These are phyloP conservation scores for Ceratocystis eucalypticola DNA, from an alignment of 2,329 filamentous ascomycete genomes.

Conservation along the genomic window DNA sequence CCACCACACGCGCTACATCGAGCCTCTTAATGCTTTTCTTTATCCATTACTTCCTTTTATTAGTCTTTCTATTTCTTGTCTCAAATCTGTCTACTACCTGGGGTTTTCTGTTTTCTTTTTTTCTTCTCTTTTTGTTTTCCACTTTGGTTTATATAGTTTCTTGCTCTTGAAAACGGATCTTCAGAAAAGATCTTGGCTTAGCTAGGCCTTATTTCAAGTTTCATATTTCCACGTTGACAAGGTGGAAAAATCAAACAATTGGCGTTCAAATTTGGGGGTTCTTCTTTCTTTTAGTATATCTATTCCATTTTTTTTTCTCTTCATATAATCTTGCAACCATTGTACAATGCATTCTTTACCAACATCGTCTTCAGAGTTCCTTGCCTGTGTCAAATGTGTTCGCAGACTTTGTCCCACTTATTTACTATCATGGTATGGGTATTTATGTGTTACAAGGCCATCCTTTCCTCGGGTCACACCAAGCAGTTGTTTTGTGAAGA, in stretches of 20 bases:
- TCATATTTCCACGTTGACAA: constrained; percentile 1
- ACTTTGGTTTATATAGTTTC: neutral
- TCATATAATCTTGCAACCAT: neutral
- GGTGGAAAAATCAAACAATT: constrained; percentile 3
- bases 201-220: constrained; percentile 1
- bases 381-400: neutral
- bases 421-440: neutral
- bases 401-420: neutral
- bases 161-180: neutral
- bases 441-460: neutral
- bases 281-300: neutral
- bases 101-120: constrained; percentile 4
- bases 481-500: neutral
- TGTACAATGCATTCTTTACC: neutral
- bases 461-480: neutral
- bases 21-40: neutral
- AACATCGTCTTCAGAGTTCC: too few relatives aligned
- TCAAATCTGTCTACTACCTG: constrained; percentile 5
- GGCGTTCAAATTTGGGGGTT: neutral
- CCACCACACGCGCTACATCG: neutral
- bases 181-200: neutral
- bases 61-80: constrained; percentile 8
- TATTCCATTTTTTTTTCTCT: neutral
- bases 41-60: constrained; percentile 7
- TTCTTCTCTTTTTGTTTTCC: neutral